Percentiles rank a stretch among this genome's conserved stretches.
Evolutionary conservation across 352 stramenopile genomes (phyloP).

Genomic region (Globisporangium nodosum): DNA sequence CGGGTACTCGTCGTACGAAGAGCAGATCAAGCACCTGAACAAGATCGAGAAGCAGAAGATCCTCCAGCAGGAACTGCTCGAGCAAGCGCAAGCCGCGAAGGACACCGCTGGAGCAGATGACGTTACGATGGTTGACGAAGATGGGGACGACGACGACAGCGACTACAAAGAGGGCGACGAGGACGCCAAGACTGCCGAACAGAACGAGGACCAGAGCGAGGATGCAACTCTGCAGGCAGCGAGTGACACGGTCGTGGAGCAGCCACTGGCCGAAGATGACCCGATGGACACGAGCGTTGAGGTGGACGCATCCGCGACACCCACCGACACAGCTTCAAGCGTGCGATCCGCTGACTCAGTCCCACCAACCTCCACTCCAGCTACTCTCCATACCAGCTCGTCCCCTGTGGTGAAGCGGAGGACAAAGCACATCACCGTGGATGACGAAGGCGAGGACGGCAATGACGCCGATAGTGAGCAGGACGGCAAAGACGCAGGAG

Average conservation of each 20-base stretch:
- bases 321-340: background rate
- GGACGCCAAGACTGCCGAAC: slow-evolving; percentile 2
- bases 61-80: slow-evolving; percentile 33
- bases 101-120: slow-evolving; percentile 8
- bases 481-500: slow-evolving; percentile 42
- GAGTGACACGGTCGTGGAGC: too few relatives aligned
- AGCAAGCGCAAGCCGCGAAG: slow-evolving; percentile 16
- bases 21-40: slow-evolving; percentile 65
- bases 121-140: slow-evolving; percentile 7
- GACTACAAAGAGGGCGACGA: slow-evolving; percentile 15
- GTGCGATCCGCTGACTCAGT: background rate
- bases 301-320: too few relatives aligned
- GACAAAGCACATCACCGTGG: slow-evolving; percentile 25
- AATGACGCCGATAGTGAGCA: slow-evolving; percentile 54
- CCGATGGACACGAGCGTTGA: too few relatives aligned
- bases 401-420: slow-evolving; percentile 20
- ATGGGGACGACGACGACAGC: slow-evolving; percentile 15
- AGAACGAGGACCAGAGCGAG: too few relatives aligned
- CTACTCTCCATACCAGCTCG: background rate
- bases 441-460: slow-evolving; percentile 33
- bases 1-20: slow-evolving; percentile 64
- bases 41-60: slow-evolving; percentile 63
- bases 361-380: background rate
- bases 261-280: too few relatives aligned
- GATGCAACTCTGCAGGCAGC: too few relatives aligned